Evolutionary conservation across 2,329 filamentous ascomycete species (phyloP).

Genomic region (Fusarium cicatricum): DNA sequence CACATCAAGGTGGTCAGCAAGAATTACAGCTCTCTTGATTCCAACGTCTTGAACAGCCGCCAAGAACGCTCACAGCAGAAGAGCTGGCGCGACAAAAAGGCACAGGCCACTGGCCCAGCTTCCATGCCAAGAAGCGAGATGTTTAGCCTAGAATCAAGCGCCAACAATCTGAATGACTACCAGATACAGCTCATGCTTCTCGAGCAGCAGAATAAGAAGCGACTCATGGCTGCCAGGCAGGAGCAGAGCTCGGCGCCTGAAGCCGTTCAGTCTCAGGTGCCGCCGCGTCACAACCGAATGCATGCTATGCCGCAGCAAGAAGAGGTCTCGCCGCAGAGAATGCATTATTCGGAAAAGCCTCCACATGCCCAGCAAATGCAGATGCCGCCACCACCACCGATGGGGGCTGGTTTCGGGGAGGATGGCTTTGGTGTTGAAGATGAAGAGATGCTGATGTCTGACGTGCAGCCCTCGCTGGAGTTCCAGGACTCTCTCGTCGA

Average conservation of each 20-base stretch:
- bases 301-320: conserved; percentile 9
- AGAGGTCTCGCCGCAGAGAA: not conserved
- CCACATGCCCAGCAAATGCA: no score
- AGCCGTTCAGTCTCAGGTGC: not conserved
- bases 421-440: conserved; percentile 41
- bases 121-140: conserved; percentile 5
- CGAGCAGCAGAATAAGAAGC: conserved; percentile 87
- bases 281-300: not conserved
- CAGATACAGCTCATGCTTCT: conserved; percentile 89
- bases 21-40: conserved; percentile 12
- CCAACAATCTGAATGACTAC: conserved; percentile 62
- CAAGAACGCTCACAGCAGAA: conserved; percentile 50
- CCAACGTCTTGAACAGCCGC: conserved; percentile 48
- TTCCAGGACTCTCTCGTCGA: conserved; percentile 61
- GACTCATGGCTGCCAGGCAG: conserved; percentile 81
- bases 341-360: no score
- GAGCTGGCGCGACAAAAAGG: conserved; percentile 42
- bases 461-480: conserved; percentile 43
- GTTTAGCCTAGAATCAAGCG: conserved; percentile 9
- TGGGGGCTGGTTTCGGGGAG: not conserved
- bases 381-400: no score
- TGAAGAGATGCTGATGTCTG: conserved; percentile 48
- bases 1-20: conserved; percentile 57
- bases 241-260: conserved; percentile 66
- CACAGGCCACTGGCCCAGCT: conserved; percentile 49